Conservation (phyloP, 768 basidiomycete genomes). For the Lentinus brumalis region DNA sequence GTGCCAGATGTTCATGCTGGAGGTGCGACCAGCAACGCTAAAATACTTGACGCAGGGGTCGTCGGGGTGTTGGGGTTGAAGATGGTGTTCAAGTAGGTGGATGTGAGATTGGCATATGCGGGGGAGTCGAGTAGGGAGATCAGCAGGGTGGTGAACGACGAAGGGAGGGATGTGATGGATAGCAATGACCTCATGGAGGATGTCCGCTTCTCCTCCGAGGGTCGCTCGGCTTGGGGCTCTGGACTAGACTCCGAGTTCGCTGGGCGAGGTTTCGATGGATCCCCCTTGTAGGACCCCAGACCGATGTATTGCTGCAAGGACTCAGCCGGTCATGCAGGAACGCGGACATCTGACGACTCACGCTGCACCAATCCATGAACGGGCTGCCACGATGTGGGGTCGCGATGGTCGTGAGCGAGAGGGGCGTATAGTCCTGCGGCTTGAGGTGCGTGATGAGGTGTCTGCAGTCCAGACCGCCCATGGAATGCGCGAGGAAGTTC, state of each 20-base stretch:
- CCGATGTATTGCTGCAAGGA: slow-evolving; percentile 80
- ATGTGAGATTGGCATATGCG: slow-evolving; percentile 92
- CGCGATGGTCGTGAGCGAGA: slow-evolving; percentile 85
- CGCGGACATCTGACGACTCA: slow-evolving; percentile 39
- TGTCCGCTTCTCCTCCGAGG: slow-evolving; percentile 31
- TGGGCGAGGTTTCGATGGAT: neutral
- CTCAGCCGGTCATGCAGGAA: neutral
- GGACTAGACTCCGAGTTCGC: neutral
- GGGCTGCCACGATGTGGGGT: slow-evolving; percentile 97
- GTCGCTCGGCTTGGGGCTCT: neutral
- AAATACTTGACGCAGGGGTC: slow-evolving; percentile 87
- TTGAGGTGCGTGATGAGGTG: slow-evolving; percentile 86
- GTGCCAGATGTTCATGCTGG: slow-evolving; percentile 76
- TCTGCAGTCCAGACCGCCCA: slow-evolving; percentile 96
- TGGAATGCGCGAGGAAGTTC: slow-evolving; percentile 95
- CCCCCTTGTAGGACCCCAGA: slow-evolving; percentile 53
- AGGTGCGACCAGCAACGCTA: slow-evolving; percentile 81
- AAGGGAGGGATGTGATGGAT: slow-evolving; percentile 68
- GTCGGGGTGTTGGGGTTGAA: slow-evolving; percentile 88
- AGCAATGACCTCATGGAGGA: slow-evolving; percentile 33
- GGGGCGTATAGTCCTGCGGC: slow-evolving; percentile 79
- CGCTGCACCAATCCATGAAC: slow-evolving; percentile 99
- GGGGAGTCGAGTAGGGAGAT: slow-evolving; percentile 92
- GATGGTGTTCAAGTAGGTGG: slow-evolving; percentile 71
- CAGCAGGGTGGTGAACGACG: slow-evolving; percentile 84